These are phyloP conservation scores for Fistulinella staudtii DNA, from an alignment of 1,284 basidiomycete genomes.

Conservation along the genomic window DNA sequence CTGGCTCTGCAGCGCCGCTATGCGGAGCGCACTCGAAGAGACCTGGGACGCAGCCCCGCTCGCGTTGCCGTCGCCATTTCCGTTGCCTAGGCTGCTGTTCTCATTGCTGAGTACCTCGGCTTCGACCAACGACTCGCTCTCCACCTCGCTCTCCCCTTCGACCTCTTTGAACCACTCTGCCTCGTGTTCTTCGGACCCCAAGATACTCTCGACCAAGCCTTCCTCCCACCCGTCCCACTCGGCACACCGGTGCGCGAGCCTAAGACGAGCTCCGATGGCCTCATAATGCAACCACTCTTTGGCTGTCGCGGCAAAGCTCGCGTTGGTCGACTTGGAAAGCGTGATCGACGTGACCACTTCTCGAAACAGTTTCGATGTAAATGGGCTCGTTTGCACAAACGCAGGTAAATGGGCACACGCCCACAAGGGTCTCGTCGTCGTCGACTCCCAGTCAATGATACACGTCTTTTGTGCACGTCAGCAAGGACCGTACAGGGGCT, in stretches of 20 bases:
- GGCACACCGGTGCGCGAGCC: conserved; percentile 69
- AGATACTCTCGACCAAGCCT: conserved; percentile 66
- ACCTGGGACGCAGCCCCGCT: conserved; percentile 14
- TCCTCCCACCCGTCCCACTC: conserved; percentile 90
- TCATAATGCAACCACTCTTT: conserved; percentile 72
- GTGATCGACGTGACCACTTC: conserved; percentile 47
- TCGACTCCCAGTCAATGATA: conserved; percentile 84
- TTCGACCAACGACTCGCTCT: too few relatives aligned
- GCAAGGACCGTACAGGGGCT: too few relatives aligned
- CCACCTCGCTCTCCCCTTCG: conserved; percentile 36
- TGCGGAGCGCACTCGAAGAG: conserved; percentile 14
- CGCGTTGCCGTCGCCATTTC: background rate
- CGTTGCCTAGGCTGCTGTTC: background rate
- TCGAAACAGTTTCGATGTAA: conserved; percentile 65
- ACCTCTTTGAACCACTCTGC: conserved; percentile 61
- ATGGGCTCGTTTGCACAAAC: conserved; percentile 70
- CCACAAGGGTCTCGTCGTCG: conserved; percentile 77
- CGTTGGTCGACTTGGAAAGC: conserved; percentile 22
- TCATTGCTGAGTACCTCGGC: conserved; percentile 12
- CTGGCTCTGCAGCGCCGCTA: conserved; percentile 22
- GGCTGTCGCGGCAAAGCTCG: conserved; percentile 40
- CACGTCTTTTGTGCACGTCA: too few relatives aligned
- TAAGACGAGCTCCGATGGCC: conserved; percentile 54
- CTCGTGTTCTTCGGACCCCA: conserved; percentile 65
- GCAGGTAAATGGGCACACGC: conserved; percentile 75